Percentiles rank a stretch among this genome's conserved stretches.
Evolutionary conservation across 2,329 filamentous ascomycete genomes (phyloP).

Genomic region (Camillea tinctor): DNA sequence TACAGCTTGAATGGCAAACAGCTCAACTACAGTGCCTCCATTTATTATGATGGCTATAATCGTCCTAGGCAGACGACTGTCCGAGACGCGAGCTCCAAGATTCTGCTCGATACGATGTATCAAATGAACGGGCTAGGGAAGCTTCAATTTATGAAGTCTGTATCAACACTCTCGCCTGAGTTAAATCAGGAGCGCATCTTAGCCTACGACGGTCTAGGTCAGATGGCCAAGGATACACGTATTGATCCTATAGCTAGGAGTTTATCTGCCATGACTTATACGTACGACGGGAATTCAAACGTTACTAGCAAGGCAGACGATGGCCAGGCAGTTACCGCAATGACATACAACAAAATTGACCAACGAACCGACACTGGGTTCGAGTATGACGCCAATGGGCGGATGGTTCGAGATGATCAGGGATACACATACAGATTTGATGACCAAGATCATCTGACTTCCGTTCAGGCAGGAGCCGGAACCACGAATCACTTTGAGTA

Average conservation of each 20-base stretch:
- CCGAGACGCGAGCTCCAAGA: not conserved
- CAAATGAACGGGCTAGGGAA: too few relatives aligned
- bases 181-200: not conserved
- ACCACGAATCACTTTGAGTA: not conserved
- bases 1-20: not conserved
- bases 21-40: not conserved
- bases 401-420: not conserved
- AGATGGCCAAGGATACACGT: not conserved
- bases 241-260: too few relatives aligned
- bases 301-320: not conserved
- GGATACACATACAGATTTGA: not conserved
- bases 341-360: slow-evolving; percentile 1
- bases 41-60: not conserved
- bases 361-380: not conserved
- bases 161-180: not conserved
- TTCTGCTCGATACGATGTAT: too few relatives aligned
- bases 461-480: not conserved
- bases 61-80: not conserved
- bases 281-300: slow-evolving; percentile 1
- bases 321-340: not conserved
- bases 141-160: too few relatives aligned
- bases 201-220: not conserved
- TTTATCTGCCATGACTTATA: not conserved
- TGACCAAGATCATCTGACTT: slow-evolving; percentile 1
- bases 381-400: not conserved